Conservation (phyloP, 2,329 filamentous ascomycete genomes). For the Alternaria gansuensis region DNA sequence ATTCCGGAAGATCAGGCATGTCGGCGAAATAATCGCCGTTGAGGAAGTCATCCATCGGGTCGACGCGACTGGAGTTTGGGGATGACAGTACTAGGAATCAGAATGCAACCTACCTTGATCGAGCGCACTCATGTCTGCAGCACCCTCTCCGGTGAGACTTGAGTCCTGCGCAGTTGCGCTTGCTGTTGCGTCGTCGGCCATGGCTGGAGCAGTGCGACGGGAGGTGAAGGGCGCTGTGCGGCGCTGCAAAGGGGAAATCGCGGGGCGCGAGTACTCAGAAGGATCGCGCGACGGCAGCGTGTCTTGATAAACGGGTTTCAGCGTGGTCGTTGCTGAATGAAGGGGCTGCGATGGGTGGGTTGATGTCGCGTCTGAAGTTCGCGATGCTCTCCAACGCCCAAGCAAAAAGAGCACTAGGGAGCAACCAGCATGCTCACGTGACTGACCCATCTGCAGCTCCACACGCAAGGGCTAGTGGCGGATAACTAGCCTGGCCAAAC, state of each 20-base stretch:
- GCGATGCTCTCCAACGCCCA: slow-evolving; percentile 39
- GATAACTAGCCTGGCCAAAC: slow-evolving; percentile 35
- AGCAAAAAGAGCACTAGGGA: slow-evolving; percentile 30
- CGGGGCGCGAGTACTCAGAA: slow-evolving; percentile 19
- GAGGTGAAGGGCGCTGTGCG: slow-evolving; percentile 31
- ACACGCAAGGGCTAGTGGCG: slow-evolving; percentile 30
- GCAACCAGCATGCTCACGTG: slow-evolving; percentile 30
- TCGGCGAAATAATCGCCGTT: background rate
- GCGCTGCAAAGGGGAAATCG: slow-evolving; percentile 24
- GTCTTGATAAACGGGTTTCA: slow-evolving; percentile 14
- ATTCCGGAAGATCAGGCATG: background rate
- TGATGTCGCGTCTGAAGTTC: slow-evolving; percentile 44
- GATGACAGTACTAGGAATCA: background rate
- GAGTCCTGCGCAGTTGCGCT: slow-evolving; percentile 42
- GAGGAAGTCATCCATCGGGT: slow-evolving; percentile 12
- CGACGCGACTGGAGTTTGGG: slow-evolving; percentile 17
- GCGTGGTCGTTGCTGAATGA: slow-evolving; percentile 31
- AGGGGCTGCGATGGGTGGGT: slow-evolving; percentile 38
- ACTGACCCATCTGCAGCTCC: slow-evolving; percentile 20
- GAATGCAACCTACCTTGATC: slow-evolving; percentile 45
- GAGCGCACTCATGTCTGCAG: slow-evolving; percentile 35
- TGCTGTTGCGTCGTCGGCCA: slow-evolving; percentile 49
- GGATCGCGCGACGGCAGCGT: slow-evolving; percentile 19
- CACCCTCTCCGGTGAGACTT: slow-evolving; percentile 35
- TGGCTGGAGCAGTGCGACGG: slow-evolving; percentile 33